Evolutionary conservation across 2,329 filamentous ascomycete genomes (phyloP).

Genomic region (Cryphonectria naterciae): DNA sequence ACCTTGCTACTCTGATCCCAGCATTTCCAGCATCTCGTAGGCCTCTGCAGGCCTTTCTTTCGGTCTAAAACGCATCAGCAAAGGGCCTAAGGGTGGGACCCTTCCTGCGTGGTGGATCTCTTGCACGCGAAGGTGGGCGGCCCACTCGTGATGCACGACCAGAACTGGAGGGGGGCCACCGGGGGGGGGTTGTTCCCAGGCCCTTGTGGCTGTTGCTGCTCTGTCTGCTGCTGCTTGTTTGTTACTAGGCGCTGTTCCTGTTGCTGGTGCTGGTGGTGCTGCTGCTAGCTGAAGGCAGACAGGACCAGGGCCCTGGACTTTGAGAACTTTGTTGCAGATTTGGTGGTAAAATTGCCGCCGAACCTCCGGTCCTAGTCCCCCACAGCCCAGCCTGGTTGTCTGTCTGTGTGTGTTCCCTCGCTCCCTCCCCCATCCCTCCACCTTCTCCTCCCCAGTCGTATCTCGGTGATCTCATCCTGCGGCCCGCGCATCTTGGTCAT

Average conservation of each 20-base stretch:
- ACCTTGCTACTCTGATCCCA: constrained; percentile 25
- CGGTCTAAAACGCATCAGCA: constrained; percentile 27
- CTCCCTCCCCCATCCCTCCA: neutral
- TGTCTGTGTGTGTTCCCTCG: neutral
- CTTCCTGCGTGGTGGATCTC: constrained; percentile 23
- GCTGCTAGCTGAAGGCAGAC: neutral
- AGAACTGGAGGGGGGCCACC: constrained; percentile 1
- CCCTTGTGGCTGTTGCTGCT: neutral
- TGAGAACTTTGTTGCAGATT: neutral
- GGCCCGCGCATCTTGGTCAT: neutral
- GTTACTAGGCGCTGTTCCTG: neutral
- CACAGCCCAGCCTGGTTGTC: neutral
- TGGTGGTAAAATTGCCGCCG: constrained; percentile 21
- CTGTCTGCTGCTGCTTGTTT: neutral
- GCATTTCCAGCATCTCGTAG: constrained; percentile 1
- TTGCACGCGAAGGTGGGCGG: constrained; percentile 28
- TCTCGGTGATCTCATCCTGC: constrained; percentile 14
- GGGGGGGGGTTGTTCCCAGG: no score
- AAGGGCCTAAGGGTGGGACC: constrained; percentile 25
- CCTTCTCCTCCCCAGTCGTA: neutral
- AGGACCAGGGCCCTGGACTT: neutral
- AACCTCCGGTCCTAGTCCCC: neutral
- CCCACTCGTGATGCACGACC: constrained; percentile 21
- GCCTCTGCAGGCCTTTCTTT: constrained; percentile 27
- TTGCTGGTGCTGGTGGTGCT: neutral